Conservation (phyloP, 78 protist genomes). For the Dictyostelium capitatum region DNA sequence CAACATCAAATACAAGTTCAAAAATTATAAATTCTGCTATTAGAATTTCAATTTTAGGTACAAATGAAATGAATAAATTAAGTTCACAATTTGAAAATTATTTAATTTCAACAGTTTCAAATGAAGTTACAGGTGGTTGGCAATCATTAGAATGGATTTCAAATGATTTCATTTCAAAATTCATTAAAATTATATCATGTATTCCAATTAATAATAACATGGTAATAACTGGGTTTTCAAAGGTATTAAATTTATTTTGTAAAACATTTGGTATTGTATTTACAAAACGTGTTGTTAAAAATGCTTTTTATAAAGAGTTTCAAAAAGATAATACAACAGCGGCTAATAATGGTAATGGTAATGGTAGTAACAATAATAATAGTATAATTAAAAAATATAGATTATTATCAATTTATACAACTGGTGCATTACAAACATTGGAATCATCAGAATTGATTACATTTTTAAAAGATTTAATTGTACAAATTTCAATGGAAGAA, state of each 20-base stretch:
- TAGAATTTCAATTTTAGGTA: constrained; percentile 70
- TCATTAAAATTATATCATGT: constrained; percentile 38
- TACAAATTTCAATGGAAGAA: constrained; percentile 78
- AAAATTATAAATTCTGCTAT: constrained; percentile 30
- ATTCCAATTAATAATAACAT: constrained; percentile 43
- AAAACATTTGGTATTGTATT: constrained; percentile 35
- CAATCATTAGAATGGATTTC: constrained; percentile 57
- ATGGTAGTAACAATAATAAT: neutral
- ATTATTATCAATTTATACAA: constrained; percentile 33
- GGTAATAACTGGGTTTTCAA: constrained; percentile 6
- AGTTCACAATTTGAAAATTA: constrained; percentile 43
- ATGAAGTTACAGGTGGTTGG: constrained; percentile 35
- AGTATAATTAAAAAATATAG: constrained; percentile 42
- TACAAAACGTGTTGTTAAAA: constrained; percentile 52
- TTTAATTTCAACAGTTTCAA: constrained; percentile 14
- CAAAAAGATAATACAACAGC: constrained; percentile 21
- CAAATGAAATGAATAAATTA: constrained; percentile 21
- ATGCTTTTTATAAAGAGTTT: constrained; percentile 38
- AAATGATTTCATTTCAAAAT: constrained; percentile 43
- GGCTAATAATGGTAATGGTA: neutral
- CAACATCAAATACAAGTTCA: neutral
- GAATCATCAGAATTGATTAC: constrained; percentile 29
- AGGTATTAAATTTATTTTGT: constrained; percentile 37
- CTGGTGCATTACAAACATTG: constrained; percentile 67
- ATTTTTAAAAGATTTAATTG: constrained; percentile 49